Percentiles rank a stretch among this genome's conserved stretches.
phyloP scores from a whole-genome alignment of 1,139 yeast species.

The Geotrichum restrictum region DNA sequence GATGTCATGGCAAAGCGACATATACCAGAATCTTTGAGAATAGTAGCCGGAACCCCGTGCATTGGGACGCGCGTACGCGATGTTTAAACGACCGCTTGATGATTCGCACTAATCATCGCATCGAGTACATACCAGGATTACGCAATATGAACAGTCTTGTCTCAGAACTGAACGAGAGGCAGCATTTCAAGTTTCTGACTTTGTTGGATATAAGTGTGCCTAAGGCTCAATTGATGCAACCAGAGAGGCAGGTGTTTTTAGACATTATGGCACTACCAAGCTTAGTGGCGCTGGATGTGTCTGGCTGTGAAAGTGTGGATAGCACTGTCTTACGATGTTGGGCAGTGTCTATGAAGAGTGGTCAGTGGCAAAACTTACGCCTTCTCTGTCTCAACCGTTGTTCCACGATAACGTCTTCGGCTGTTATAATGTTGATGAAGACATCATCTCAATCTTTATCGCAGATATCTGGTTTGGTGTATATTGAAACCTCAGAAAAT shows the following conservation, averaged over 20 bases:
- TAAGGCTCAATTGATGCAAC: background rate
- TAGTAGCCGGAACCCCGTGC: too few species aligned
- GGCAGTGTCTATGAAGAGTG: slow-evolving; percentile 28
- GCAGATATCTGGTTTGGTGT: slow-evolving; percentile 9
- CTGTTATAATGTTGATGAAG: slow-evolving; percentile 11
- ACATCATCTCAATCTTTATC: background rate
- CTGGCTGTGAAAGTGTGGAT: slow-evolving; percentile 21
- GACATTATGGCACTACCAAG: slow-evolving; percentile 23
- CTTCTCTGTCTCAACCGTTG: slow-evolving; percentile 22
- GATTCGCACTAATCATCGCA: slow-evolving; percentile 20
- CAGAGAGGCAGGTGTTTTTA: slow-evolving; percentile 19
- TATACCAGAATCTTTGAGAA: slow-evolving; percentile 8
- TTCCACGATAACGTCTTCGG: background rate
- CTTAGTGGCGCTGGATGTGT: slow-evolving; percentile 29
- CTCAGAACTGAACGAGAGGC: slow-evolving; percentile 16
- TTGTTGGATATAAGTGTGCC: slow-evolving; percentile 24
- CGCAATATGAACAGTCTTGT: slow-evolving; percentile 14
- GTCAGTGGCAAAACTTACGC: slow-evolving; percentile 25
- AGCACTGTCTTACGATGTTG: slow-evolving; percentile 24
- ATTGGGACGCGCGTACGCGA: background rate
- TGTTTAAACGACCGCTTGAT: slow-evolving; percentile 17
- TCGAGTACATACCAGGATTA: slow-evolving; percentile 18
- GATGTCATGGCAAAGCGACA: slow-evolving; percentile 24
- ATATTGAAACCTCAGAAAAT: background rate
- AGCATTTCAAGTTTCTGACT: slow-evolving; percentile 20